Conservation (phyloP, 108 stramenopile species). For the Fragilaria radians region DNA sequence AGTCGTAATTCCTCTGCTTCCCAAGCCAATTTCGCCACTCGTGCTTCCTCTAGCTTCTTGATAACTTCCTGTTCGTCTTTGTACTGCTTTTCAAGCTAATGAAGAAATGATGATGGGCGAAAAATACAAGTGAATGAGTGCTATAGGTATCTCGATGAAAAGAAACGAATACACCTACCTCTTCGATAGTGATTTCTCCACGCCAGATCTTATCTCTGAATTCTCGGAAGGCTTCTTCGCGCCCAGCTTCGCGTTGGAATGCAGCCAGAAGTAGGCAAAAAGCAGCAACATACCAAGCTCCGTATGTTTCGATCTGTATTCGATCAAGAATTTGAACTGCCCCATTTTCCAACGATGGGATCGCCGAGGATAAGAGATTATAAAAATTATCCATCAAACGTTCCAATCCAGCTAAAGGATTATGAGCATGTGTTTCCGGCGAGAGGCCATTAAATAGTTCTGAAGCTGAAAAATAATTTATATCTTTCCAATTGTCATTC, state of each 20-base stretch:
- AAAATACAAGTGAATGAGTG: too few relatives aligned
- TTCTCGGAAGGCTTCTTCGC: background rate
- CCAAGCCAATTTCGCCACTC: background rate
- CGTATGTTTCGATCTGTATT: background rate
- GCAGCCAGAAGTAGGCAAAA: background rate
- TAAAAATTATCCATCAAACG: background rate
- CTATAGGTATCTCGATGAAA: too few relatives aligned
- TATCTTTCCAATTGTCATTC: too few relatives aligned
- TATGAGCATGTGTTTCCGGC: too few relatives aligned
- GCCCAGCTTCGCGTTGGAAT: background rate
- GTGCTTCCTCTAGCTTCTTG: background rate
- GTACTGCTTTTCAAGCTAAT: too few relatives aligned
- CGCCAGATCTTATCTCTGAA: background rate
- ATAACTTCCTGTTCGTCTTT: background rate
- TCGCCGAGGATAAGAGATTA: background rate
- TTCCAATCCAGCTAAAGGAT: background rate
- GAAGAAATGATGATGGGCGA: too few relatives aligned
- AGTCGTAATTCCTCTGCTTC: background rate
- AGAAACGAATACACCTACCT: background rate
- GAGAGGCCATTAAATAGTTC: too few relatives aligned
- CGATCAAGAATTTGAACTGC: background rate
- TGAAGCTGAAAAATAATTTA: too few relatives aligned
- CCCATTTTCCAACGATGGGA: background rate
- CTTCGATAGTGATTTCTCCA: background rate
- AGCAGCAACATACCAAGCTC: background rate